Percentiles rank a stretch among this genome's conserved stretches.
These are phyloP conservation scores for Tetrahymena elliotti DNA, from an alignment of 73 alveolate species.

Conservation along the genomic window DNA sequence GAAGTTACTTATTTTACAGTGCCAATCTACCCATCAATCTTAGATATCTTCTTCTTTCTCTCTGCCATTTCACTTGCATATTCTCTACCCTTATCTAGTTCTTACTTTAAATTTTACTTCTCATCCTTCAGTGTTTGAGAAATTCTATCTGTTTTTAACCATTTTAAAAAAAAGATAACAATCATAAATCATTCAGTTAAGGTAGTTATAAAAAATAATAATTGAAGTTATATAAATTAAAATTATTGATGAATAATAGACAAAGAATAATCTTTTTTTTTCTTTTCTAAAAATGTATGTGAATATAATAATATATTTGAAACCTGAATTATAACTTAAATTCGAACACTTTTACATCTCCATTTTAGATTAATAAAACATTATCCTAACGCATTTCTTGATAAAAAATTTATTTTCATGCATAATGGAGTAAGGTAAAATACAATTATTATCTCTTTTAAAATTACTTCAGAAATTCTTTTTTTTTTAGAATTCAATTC, in stretches of 20 bases:
- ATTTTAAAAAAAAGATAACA: neutral
- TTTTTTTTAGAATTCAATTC: no score
- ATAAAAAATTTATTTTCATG: neutral
- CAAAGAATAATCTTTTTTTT: no score
- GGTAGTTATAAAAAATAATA: neutral
- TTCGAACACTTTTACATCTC: neutral
- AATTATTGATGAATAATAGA: no score
- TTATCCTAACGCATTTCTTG: neutral
- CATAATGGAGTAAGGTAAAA: no score
- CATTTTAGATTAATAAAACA: no score
- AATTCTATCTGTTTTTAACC: neutral
- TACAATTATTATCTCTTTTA: no score
- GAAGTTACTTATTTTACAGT: neutral
- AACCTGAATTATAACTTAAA: neutral
- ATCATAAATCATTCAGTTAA: no score
- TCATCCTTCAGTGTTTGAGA: constrained; percentile 19
- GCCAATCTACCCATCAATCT: neutral
- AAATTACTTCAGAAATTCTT: no score
- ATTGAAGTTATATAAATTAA: no score
- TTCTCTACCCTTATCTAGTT: constrained; percentile 18
- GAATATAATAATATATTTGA: no score
- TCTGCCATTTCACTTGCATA: constrained; percentile 16
- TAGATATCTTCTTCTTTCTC: constrained; percentile 24
- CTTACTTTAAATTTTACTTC: constrained; percentile 11
- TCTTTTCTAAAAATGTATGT: no score